A percentile compares a stretch with the other conserved stretches of the same genome.
Conservation (phyloP, 2,329 filamentous ascomycete genomes). For the Sporothrix euskadiensis region DNA sequence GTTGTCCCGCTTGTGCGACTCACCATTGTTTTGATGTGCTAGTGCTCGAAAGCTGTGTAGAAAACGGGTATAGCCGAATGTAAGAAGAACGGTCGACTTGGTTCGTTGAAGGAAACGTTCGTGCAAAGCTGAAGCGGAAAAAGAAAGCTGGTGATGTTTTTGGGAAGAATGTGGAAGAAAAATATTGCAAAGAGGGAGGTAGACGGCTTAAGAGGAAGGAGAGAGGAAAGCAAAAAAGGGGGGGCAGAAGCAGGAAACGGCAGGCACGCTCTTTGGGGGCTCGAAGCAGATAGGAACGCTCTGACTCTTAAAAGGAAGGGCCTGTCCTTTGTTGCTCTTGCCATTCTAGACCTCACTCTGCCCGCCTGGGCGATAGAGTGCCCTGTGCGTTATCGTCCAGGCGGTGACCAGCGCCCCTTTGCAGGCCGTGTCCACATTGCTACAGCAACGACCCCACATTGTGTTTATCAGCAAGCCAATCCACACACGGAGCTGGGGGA, state of each 20-base stretch:
- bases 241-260: neutral
- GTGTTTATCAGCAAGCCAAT: slow-evolving; percentile 17
- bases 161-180: neutral
- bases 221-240: neutral
- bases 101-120: neutral
- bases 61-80: neutral
- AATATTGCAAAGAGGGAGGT: neutral
- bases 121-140: neutral
- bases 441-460: slow-evolving; percentile 29
- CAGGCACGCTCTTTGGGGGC: neutral
- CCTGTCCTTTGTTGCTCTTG: neutral
- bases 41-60: neutral
- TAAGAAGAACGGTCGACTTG: neutral
- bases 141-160: slow-evolving; percentile 18
- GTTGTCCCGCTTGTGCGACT: slow-evolving; percentile 23
- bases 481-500: neutral
- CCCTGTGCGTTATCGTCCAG: slow-evolving; percentile 13
- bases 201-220: neutral
- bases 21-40: slow-evolving; percentile 24
- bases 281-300: slow-evolving; percentile 14
- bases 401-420: neutral
- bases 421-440: slow-evolving; percentile 23
- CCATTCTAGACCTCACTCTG: slow-evolving; percentile 2
- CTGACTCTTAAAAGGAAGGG: neutral
- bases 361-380: slow-evolving; percentile 11